These are phyloP conservation scores for Chenopodium formosanum DNA, from an alignment of 148 eudicot species.

Conservation along the genomic window DNA sequence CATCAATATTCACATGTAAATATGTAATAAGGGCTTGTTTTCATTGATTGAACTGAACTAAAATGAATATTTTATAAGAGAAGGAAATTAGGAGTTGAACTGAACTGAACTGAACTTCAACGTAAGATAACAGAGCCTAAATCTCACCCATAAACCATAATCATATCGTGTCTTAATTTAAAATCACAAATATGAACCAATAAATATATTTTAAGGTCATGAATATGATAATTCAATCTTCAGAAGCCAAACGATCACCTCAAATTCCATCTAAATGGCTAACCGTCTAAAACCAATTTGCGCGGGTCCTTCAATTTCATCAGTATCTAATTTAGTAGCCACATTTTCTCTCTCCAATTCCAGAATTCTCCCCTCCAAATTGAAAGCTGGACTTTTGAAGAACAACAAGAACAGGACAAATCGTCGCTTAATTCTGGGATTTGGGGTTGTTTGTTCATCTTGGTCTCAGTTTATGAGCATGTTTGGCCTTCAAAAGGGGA, in stretches of 20 bases:
- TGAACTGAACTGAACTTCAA: no score
- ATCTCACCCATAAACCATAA: not conserved
- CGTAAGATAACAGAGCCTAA: no score
- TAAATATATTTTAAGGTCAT: no score
- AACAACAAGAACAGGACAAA: slow-evolving; percentile 19
- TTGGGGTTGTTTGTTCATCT: slow-evolving; percentile 54
- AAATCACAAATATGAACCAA: not conserved
- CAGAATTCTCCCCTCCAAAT: slow-evolving; percentile 24
- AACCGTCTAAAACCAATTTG: slow-evolving; percentile 34
- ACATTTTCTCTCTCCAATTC: slow-evolving; percentile 1
- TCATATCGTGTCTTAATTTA: not conserved
- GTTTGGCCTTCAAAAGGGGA: slow-evolving; percentile 40
- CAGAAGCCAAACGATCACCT: not conserved
- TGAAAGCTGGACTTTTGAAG: slow-evolving; percentile 10
- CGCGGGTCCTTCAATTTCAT: slow-evolving; percentile 15
- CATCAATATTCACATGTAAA: no score
- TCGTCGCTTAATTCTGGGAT: slow-evolving; percentile 62
- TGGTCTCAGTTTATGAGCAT: slow-evolving; percentile 64
- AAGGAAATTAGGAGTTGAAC: no score
- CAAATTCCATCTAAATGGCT: slow-evolving; percentile 24
- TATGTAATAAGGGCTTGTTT: no score
- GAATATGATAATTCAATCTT: not conserved
- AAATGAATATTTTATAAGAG: no score
- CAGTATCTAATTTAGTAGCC: slow-evolving; percentile 10
- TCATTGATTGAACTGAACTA: no score